A percentile compares a stretch with the other conserved stretches of the same genome.
phyloP scores from a whole-genome alignment of 148 eudicot genomes.

The Rheum nobile region DNA sequence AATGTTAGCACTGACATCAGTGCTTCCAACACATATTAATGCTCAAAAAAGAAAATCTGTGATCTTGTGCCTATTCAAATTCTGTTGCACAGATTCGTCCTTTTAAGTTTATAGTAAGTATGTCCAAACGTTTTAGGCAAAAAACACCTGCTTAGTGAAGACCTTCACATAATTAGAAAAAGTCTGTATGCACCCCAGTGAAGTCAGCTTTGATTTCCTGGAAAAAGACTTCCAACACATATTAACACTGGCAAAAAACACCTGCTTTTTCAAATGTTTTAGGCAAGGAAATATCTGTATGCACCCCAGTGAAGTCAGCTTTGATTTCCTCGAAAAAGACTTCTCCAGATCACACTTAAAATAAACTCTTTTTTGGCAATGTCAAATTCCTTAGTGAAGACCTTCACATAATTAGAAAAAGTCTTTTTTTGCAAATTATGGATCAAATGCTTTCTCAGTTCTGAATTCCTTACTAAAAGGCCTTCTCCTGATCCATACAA shows the following conservation, averaged over 20 bases:
- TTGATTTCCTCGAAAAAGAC: not conserved
- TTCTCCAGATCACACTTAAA: not conserved
- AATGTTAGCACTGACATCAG: not conserved
- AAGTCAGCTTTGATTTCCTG: no score
- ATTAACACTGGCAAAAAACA: not conserved
- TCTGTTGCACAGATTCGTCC: not conserved
- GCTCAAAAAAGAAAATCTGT: not conserved
- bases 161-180: no score
- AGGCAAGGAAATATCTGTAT: not conserved
- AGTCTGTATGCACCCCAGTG: no score
- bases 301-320: not conserved
- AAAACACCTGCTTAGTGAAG: not conserved
- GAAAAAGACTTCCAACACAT: no score
- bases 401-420: not conserved
- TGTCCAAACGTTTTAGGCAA: not conserved
- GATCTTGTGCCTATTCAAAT: not conserved
- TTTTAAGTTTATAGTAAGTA: not conserved
- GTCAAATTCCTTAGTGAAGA: not conserved
- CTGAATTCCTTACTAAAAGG: no score
- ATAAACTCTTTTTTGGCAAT: not conserved
- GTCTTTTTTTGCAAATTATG: not conserved
- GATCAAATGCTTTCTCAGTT: no score
- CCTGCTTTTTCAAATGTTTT: not conserved
- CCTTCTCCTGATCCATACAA: not conserved
- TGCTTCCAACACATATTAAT: not conserved